Conservation (phyloP, 192 early-diverging fungal genomes). For the Coemansia sp. region DNA sequence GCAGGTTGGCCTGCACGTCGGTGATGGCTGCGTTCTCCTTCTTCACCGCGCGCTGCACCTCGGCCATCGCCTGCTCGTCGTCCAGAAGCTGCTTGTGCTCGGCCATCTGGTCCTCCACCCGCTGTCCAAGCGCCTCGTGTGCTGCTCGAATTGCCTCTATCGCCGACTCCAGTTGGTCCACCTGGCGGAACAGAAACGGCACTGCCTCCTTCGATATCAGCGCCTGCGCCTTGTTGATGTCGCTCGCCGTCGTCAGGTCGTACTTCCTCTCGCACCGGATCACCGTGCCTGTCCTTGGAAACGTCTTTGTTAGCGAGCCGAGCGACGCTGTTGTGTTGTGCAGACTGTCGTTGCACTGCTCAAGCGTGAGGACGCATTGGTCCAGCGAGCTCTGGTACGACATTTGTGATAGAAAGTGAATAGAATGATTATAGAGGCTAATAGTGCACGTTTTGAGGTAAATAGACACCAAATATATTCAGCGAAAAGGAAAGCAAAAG, state of each 20-base stretch:
- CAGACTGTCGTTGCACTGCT: slow-evolving; percentile 33
- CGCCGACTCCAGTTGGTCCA: slow-evolving; percentile 50
- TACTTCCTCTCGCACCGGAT: slow-evolving; percentile 49
- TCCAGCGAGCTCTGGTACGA: slow-evolving; percentile 42
- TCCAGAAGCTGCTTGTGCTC: slow-evolving; percentile 40
- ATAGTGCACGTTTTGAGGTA: background rate
- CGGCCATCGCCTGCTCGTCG: slow-evolving; percentile 31
- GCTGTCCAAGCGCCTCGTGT: slow-evolving; percentile 36
- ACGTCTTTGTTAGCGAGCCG: slow-evolving; percentile 32
- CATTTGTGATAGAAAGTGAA: slow-evolving; percentile 20
- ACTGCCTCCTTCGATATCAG: slow-evolving; percentile 55
- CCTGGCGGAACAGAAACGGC: slow-evolving; percentile 54
- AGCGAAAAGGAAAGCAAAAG: background rate
- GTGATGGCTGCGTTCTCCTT: slow-evolving; percentile 28
- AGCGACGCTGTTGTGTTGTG: slow-evolving; percentile 33
- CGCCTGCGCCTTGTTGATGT: slow-evolving; percentile 50
- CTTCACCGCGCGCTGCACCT: slow-evolving; percentile 28
- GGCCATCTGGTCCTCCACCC: slow-evolving; percentile 33
- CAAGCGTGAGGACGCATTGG: slow-evolving; percentile 38
- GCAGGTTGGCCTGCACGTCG: slow-evolving; percentile 44
- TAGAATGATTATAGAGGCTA: background rate
- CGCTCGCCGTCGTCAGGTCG: slow-evolving; percentile 55
- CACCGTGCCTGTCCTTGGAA: slow-evolving; percentile 48
- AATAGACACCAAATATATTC: background rate
- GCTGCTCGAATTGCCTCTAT: slow-evolving; percentile 41